Percentiles rank a stretch among this genome's conserved stretches.
Evolutionary conservation across 2,329 filamentous ascomycete species (phyloP).

Genomic region (Ilyonectria sp.): DNA sequence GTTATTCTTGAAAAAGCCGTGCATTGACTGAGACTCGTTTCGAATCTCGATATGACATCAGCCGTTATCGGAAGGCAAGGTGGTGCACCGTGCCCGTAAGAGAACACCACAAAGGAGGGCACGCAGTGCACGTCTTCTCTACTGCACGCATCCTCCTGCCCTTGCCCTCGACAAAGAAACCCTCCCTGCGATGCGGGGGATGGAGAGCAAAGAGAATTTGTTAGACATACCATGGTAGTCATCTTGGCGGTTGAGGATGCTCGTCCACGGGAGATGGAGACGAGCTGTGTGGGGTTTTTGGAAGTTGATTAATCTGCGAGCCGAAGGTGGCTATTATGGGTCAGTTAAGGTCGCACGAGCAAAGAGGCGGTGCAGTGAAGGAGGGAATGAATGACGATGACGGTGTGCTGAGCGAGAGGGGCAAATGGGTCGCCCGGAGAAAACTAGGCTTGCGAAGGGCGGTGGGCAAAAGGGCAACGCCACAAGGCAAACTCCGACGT

Average conservation of each 20-base stretch:
- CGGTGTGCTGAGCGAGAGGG: slow-evolving; percentile 40
- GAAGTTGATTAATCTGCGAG: slow-evolving; percentile 40
- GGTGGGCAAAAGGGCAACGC: slow-evolving; percentile 43
- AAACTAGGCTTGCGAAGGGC: slow-evolving; percentile 45
- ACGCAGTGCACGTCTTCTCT: not conserved
- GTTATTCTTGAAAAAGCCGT: not conserved
- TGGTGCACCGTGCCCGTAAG: not conserved
- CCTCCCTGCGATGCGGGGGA: not conserved
- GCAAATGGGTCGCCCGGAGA: slow-evolving; percentile 43
- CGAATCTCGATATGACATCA: slow-evolving; percentile 6
- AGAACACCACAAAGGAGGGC: not conserved
- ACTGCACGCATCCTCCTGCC: not conserved
- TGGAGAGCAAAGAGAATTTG: not conserved
- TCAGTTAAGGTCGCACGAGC: slow-evolving; percentile 33
- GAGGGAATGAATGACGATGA: slow-evolving; percentile 32
- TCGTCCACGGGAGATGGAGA: slow-evolving; percentile 44
- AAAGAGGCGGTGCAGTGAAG: slow-evolving; percentile 23
- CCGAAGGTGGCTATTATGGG: slow-evolving; percentile 38
- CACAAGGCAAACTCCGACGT: slow-evolving; percentile 47
- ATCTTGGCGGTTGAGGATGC: slow-evolving; percentile 54
- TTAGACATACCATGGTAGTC: slow-evolving; percentile 66
- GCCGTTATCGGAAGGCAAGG: not conserved
- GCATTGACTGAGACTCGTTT: not conserved
- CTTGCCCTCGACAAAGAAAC: not conserved
- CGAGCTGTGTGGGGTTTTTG: slow-evolving; percentile 21